phyloP scores from a whole-genome alignment of 2,329 filamentous ascomycete genomes.

The Scedosporium boydii region DNA sequence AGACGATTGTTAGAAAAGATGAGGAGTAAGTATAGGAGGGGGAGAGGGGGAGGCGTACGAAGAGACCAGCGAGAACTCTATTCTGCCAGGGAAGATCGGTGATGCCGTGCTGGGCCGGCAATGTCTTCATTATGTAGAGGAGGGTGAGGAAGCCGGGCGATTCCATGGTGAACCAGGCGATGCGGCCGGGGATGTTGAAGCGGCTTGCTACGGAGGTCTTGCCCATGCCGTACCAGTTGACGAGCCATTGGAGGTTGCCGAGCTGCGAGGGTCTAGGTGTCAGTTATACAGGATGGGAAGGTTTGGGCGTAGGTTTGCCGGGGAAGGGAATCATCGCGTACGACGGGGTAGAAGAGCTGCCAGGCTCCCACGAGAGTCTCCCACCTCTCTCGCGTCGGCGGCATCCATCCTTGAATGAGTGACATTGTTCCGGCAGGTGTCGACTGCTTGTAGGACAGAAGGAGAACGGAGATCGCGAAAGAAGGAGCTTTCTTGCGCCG shows the following conservation, averaged over 20 bases:
- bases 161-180: constrained; percentile 88
- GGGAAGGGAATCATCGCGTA: constrained; percentile 20
- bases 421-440: constrained; percentile 23
- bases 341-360: constrained; percentile 42
- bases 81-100: constrained; percentile 64
- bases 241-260: constrained; percentile 63
- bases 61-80: constrained; percentile 63
- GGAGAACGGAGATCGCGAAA: background rate
- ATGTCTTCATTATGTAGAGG: constrained; percentile 65
- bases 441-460: background rate
- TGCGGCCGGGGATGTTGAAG: constrained; percentile 80
- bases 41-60: constrained; percentile 26
- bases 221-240: constrained; percentile 81
- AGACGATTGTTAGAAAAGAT: constrained; percentile 5
- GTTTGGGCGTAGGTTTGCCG: background rate
- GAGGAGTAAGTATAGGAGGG: constrained; percentile 8
- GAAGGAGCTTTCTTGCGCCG: too few relatives aligned
- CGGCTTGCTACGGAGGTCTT: constrained; percentile 71
- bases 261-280: constrained; percentile 38
- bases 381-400: constrained; percentile 49
- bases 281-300: constrained; percentile 1
- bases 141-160: constrained; percentile 65
- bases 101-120: constrained; percentile 51
- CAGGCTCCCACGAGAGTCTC: constrained; percentile 41
- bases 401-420: constrained; percentile 44